These are phyloP conservation scores for Desmodesmus armatus DNA, from an alignment of 139 green algal genomes.

Conservation along the genomic window DNA sequence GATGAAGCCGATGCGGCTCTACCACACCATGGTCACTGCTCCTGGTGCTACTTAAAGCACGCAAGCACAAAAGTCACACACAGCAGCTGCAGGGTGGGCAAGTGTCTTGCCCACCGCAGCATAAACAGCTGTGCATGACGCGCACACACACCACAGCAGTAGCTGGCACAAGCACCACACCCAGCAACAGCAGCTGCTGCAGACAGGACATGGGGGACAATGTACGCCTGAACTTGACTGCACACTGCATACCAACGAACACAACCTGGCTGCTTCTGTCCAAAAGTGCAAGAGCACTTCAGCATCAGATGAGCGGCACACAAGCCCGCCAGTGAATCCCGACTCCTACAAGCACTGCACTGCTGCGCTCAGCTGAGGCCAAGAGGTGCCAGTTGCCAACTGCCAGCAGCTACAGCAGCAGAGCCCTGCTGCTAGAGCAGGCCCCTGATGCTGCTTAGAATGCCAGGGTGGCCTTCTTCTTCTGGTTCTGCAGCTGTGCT, in stretches of 20 bases:
- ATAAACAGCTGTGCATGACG: background rate
- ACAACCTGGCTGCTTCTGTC: background rate
- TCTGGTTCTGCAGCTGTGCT: background rate
- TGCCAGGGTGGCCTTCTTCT: background rate
- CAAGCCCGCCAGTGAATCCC: background rate
- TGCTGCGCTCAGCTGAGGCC: background rate
- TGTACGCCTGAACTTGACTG: too few relatives aligned
- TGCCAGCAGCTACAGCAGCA: background rate
- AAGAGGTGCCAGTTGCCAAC: background rate
- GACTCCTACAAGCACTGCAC: background rate
- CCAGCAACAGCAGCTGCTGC: background rate
- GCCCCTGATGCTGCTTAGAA: constrained; percentile 1
- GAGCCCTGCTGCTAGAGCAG: background rate
- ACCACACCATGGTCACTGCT: background rate
- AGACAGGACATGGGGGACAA: background rate
- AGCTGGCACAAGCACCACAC: too few relatives aligned
- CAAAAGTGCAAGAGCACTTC: background rate
- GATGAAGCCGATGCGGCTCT: too few relatives aligned
- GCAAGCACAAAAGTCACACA: background rate
- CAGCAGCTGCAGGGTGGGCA: background rate
- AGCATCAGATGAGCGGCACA: background rate
- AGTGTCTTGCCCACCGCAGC: background rate
- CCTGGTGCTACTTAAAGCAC: background rate
- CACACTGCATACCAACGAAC: background rate
- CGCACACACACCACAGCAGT: background rate